Evolutionary conservation across 768 basidiomycete species (phyloP), one percentile per base, ranked within the genome.

Genomic region (Pleurotus giganteus): DNA sequence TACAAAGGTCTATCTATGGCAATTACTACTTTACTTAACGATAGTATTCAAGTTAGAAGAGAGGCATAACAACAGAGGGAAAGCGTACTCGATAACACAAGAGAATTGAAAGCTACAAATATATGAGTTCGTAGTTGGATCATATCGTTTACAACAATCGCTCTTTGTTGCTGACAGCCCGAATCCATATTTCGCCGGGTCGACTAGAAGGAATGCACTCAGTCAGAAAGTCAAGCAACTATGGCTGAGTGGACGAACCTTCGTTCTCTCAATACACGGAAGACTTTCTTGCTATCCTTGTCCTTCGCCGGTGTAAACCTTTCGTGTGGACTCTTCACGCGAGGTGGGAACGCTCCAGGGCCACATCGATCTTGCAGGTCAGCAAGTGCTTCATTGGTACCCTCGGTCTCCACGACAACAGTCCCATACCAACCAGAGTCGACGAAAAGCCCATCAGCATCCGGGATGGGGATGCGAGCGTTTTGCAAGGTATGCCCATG

Each of bases 341-440:
- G 72, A 0, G 83, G 82, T 27, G 89, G 85, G 63, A 88, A 88
- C 8, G 75, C 82, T 0, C 82, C 81, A 6, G 78, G 78, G 1
- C 86, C 81, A 68, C 90, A 91, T 3, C 91, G 80, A 46, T 76
- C 79, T 60, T 88, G 87, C 57, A 94, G 74, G 68, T 93, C 92
- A 17, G 80, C 82, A 23, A 92, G 77, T 8, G 88, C 84, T 63
- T 94, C 92, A 65, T 92, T 88, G 39, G 92, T 94, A 34, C 91
- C 91, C 65, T 93, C 90, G 9, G 89, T 84, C 73, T 94, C 91
- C 23, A 94, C 80, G 24, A 94, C 81, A 42, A 94, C 79, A 0
- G 81, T 86, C 2, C 92, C 92, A 61, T 85, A 88, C 91, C 91
- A 94, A 37, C 87, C 85, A 3, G 84, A 71, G 65, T 94, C 90